These are phyloP conservation scores for Pulicaria dysenterica DNA, from an alignment of 129 eudicot species.

Conservation along the genomic window DNA sequence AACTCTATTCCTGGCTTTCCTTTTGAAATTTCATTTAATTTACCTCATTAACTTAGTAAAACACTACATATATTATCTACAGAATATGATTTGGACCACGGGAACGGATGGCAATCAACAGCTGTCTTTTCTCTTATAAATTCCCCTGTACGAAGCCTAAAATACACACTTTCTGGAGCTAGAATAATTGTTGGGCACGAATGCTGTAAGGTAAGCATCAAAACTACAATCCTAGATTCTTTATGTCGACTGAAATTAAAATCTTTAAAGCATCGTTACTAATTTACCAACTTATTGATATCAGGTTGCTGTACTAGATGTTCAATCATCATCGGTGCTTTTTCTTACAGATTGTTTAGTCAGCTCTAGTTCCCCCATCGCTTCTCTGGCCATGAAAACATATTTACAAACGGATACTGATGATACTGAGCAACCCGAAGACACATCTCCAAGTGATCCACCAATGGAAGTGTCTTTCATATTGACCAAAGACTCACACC, in stretches of 20 bases:
- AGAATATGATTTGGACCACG: constrained; percentile 54
- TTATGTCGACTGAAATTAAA: neutral
- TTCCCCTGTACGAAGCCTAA: constrained; percentile 70
- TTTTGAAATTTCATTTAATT: constrained; percentile 1
- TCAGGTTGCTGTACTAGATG: constrained; percentile 84
- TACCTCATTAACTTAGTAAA: neutral
- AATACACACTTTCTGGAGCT: constrained; percentile 57
- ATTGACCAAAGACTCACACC: constrained; percentile 61
- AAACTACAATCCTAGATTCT: neutral
- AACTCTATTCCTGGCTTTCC: neutral
- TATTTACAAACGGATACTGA: constrained; percentile 28
- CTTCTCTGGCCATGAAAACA: constrained; percentile 56
- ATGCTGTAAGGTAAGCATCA: constrained; percentile 66
- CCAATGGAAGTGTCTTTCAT: constrained; percentile 56
- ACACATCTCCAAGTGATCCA: constrained; percentile 36
- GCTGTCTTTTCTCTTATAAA: constrained; percentile 62
- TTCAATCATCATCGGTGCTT: constrained; percentile 56
- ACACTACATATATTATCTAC: constrained; percentile 29
- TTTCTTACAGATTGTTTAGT: constrained; percentile 57
- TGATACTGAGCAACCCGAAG: constrained; percentile 41
- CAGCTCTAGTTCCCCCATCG: constrained; percentile 48
- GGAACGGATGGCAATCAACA: constrained; percentile 45
- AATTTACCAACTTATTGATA: constrained; percentile 24
- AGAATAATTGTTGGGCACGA: constrained; percentile 81
- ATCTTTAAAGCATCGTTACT: neutral